Evolutionary conservation across 345 rosid species (phyloP).

Genomic region (Euphorbia lathyris): DNA sequence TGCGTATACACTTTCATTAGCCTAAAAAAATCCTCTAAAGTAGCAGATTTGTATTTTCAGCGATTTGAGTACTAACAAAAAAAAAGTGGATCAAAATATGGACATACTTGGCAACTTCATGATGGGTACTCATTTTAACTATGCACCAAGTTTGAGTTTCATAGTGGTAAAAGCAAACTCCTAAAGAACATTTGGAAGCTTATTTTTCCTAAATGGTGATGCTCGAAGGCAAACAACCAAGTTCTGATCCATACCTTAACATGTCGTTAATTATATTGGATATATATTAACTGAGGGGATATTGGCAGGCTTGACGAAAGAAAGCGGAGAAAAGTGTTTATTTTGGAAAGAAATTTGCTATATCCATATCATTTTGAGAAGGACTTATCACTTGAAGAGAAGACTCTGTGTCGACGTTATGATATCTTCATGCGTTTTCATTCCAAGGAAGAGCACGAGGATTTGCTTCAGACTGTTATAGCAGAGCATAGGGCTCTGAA

Average conservation of each 20-base stretch:
- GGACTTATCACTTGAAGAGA: constrained; percentile 83
- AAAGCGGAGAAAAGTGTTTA: constrained; percentile 88
- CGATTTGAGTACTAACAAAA: not conserved
- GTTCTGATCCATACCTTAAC: not conserved
- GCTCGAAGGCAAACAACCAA: not conserved
- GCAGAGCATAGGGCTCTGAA: constrained; percentile 69
- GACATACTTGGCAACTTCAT: not conserved
- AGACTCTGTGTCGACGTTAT: constrained; percentile 57
- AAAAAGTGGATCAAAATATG: not conserved
- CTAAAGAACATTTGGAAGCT: not conserved
- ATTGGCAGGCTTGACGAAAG: constrained; percentile 87
- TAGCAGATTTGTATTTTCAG: not conserved
- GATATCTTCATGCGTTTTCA: constrained; percentile 90
- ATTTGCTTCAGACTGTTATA: constrained; percentile 64
- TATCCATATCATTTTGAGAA: constrained; percentile 69
- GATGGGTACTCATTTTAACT: not conserved
- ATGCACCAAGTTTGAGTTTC: not conserved
- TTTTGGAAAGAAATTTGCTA: constrained; percentile 75
- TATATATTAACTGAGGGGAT: not conserved
- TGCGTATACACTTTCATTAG: not conserved
- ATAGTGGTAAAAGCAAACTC: not conserved
- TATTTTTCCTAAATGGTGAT: not conserved
- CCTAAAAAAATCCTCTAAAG: not conserved
- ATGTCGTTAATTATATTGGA: not conserved
- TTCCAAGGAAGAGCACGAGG: constrained; percentile 90